Evolutionary conservation across 2,329 filamentous ascomycete species (phyloP).

Genomic region (Basipetospora chlamydospora): DNA sequence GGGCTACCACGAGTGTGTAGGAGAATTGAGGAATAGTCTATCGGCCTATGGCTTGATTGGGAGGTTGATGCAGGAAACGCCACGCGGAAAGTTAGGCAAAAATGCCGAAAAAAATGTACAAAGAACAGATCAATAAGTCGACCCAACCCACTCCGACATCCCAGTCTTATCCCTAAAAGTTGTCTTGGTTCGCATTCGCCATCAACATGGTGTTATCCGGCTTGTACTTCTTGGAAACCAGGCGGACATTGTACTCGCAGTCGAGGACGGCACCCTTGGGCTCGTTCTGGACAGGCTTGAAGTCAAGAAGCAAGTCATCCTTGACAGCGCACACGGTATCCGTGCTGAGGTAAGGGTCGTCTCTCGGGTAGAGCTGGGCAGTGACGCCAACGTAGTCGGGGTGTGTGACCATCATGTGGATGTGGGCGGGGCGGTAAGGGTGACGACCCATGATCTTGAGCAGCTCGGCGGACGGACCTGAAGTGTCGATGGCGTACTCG

Average conservation of each 20-base stretch:
- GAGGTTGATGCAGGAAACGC: too few relatives aligned
- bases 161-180: too few relatives aligned
- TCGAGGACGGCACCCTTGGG: constrained; percentile 20
- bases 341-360: constrained; percentile 46
- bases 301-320: constrained; percentile 34
- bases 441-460: constrained; percentile 31
- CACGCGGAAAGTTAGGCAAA: too few relatives aligned
- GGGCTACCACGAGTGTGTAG: too few relatives aligned
- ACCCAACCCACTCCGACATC: too few relatives aligned
- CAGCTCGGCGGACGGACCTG: constrained; percentile 32
- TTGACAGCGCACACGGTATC: constrained; percentile 36
- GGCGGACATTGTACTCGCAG: constrained; percentile 26
- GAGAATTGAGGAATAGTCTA: too few relatives aligned
- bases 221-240: constrained; percentile 31
- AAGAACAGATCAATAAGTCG: too few relatives aligned
- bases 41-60: too few relatives aligned
- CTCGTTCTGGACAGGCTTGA: constrained; percentile 27
- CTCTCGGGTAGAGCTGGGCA: constrained; percentile 62
- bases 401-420: constrained; percentile 40
- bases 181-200: constrained; percentile 11
- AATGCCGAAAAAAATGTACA: too few relatives aligned
- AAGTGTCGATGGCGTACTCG: constrained; percentile 54
- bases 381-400: constrained; percentile 57
- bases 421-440: constrained; percentile 33
- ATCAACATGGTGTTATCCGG: constrained; percentile 15